Conservation (phyloP, 2,329 filamentous ascomycete genomes). For the Aspergillus eucalypticola region DNA sequence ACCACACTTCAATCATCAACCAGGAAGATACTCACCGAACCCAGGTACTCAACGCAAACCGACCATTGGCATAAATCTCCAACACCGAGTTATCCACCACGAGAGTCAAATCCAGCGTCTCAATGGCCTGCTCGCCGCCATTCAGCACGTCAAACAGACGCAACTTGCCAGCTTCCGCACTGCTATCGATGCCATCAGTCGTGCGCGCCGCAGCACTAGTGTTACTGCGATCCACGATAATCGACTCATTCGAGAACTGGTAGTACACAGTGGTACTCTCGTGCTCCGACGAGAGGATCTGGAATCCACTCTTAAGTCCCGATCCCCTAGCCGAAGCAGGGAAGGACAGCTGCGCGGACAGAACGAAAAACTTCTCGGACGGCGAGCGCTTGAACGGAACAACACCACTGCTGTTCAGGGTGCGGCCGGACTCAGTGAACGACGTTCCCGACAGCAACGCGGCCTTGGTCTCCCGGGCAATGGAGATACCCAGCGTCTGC, state of each 20-base stretch:
- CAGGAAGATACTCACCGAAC: constrained; percentile 14
- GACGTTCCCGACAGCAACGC: constrained; percentile 7
- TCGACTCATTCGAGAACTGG: constrained; percentile 25
- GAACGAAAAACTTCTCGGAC: constrained; percentile 11
- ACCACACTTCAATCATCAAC: background rate
- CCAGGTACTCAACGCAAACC: constrained; percentile 23
- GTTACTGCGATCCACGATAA: constrained; percentile 20
- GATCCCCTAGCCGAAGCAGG: constrained; percentile 10
- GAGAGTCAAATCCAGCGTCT: constrained; percentile 22
- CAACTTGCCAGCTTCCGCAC: constrained; percentile 14
- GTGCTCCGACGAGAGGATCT: constrained; percentile 16
- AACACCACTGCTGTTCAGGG: background rate
- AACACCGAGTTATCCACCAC: constrained; percentile 21
- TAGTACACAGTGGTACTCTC: constrained; percentile 22
- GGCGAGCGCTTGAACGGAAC: constrained; percentile 14
- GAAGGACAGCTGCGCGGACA: constrained; percentile 13
- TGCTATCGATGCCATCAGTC: constrained; percentile 12
- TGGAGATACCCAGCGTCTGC: constrained; percentile 20
- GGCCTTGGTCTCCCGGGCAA: constrained; percentile 19
- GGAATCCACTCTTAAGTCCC: constrained; percentile 15
- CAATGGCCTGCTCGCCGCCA: constrained; percentile 6
- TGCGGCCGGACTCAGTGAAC: constrained; percentile 6
- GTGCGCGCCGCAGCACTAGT: constrained; percentile 20
- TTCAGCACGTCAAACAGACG: constrained; percentile 19
- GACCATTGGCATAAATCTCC: constrained; percentile 24